Evolutionary conservation across 2,329 filamentous ascomycete genomes (phyloP).

Genomic region (Ophiobolus disseminans): DNA sequence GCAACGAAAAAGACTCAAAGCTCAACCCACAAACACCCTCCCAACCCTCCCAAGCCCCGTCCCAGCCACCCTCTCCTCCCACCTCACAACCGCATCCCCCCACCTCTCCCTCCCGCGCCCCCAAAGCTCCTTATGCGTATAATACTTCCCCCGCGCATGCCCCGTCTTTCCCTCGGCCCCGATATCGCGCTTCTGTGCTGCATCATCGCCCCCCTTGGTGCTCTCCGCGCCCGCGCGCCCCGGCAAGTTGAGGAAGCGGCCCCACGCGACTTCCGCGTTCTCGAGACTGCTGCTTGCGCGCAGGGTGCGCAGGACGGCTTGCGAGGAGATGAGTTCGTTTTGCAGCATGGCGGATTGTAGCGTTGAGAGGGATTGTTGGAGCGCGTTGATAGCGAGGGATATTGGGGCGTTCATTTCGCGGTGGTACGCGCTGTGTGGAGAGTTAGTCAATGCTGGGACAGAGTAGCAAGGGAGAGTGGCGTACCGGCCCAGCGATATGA

Average conservation of each 20-base stretch:
- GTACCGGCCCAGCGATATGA: conserved; percentile 40
- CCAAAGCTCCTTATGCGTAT: conserved; percentile 42
- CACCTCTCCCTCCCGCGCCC: conserved; percentile 14
- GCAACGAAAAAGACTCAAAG: no score
- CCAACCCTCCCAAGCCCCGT: conserved; percentile 9
- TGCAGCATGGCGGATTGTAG: conserved; percentile 41
- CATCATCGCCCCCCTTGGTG: neutral
- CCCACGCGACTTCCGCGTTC: conserved; percentile 42
- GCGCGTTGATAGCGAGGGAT: conserved; percentile 35
- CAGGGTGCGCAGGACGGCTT: conserved; percentile 45
- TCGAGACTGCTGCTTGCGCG: conserved; percentile 42
- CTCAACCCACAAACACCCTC: conserved; percentile 19
- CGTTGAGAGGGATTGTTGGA: conserved; percentile 38
- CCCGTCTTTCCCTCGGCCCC: neutral
- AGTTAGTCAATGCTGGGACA: conserved; percentile 24
- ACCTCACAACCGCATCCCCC: conserved; percentile 6
- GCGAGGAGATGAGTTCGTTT: conserved; percentile 30
- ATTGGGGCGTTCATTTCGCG: conserved; percentile 48
- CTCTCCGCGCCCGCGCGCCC: conserved; percentile 9
- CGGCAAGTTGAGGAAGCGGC: conserved; percentile 41
- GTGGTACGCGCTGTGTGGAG: conserved; percentile 33
- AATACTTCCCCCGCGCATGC: conserved; percentile 20
- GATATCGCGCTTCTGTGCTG: no score
- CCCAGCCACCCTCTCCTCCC: conserved; percentile 4
- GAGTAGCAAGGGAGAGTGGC: conserved; percentile 8